Evolutionary conservation across 1,139 yeast genomes (phyloP).

Genomic region (Geotrichum phurueaensis): DNA sequence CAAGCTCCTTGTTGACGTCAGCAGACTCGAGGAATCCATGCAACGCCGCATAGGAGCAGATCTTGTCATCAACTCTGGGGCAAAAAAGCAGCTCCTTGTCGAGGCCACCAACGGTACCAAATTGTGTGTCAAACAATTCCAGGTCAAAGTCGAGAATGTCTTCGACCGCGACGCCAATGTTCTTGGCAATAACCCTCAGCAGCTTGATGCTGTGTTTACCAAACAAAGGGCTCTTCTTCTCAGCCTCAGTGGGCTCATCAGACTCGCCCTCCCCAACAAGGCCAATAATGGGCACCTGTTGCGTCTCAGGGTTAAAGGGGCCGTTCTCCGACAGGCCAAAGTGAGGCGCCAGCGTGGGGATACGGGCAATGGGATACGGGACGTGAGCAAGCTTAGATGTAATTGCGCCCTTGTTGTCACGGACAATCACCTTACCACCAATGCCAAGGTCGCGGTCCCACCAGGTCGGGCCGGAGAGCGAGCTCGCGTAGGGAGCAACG

Average conservation of each 20-base stretch:
- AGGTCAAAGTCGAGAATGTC: conserved; percentile 84
- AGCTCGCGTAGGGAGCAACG: conserved; percentile 92
- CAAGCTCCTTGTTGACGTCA: conserved; percentile 47
- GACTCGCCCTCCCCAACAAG: conserved; percentile 26
- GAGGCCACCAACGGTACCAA: conserved; percentile 78
- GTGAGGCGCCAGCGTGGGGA: conserved; percentile 96
- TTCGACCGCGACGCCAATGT: conserved; percentile 48
- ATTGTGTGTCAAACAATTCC: conserved; percentile 77
- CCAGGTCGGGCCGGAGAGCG: conserved; percentile 65
- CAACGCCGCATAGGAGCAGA: conserved; percentile 79
- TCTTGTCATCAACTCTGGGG: conserved; percentile 87
- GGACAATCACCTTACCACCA: conserved; percentile 84
- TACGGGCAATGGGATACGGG: conserved; percentile 78
- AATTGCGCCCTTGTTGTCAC: conserved; percentile 43
- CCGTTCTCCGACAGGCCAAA: conserved; percentile 69
- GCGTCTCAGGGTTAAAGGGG: conserved; percentile 85
- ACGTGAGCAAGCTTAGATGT: conserved; percentile 70
- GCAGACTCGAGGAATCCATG: conserved; percentile 49
- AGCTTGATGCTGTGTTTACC: conserved; percentile 72
- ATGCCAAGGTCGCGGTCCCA: conserved; percentile 89
- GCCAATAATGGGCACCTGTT: conserved; percentile 85
- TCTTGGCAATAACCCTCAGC: conserved; percentile 62
- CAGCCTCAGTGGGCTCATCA: conserved; percentile 49
- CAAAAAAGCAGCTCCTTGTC: conserved; percentile 85
- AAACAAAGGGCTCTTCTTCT: conserved; percentile 53